Conservation (phyloP, 2,329 filamentous ascomycete genomes). For the Fusarium sp. region DNA sequence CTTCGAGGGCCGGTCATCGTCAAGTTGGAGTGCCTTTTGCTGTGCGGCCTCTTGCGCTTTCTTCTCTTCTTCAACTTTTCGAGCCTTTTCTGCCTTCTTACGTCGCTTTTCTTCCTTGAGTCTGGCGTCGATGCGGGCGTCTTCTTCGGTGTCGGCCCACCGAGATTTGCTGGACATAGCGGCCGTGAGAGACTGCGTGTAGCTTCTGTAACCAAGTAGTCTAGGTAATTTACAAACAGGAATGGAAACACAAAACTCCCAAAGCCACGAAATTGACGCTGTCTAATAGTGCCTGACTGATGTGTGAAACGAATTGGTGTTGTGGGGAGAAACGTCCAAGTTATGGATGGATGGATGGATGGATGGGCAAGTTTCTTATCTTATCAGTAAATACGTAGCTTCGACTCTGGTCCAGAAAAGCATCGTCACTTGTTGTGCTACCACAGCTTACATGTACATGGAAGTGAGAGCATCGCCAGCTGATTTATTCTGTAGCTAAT, state of each 20-base stretch:
- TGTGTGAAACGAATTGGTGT: not conserved
- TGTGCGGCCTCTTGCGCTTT: constrained; percentile 49
- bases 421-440: constrained; percentile 15
- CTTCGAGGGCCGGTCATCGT: constrained; percentile 61
- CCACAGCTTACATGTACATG: not conserved
- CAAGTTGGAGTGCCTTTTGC: constrained; percentile 11
- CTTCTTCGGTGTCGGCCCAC: constrained; percentile 88
- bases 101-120: constrained; percentile 90
- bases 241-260: not conserved
- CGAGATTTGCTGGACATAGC: constrained; percentile 76
- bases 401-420: constrained; percentile 9
- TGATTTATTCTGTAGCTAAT: not conserved
- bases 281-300: not conserved
- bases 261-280: not conserved
- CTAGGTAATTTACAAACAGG: too few relatives aligned
- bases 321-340: not conserved
- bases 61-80: constrained; percentile 64
- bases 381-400: constrained; percentile 30
- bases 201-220: not conserved
- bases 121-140: constrained; percentile 76
- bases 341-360: not conserved
- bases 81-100: constrained; percentile 82
- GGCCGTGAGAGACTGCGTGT: not conserved
- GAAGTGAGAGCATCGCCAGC: not conserved
- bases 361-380: constrained; percentile 31